Percentiles rank a stretch among this genome's conserved stretches.
Evolutionary conservation across 192 early-diverging fungal genomes (phyloP).

Genomic region (Chytriomyces sp.): DNA sequence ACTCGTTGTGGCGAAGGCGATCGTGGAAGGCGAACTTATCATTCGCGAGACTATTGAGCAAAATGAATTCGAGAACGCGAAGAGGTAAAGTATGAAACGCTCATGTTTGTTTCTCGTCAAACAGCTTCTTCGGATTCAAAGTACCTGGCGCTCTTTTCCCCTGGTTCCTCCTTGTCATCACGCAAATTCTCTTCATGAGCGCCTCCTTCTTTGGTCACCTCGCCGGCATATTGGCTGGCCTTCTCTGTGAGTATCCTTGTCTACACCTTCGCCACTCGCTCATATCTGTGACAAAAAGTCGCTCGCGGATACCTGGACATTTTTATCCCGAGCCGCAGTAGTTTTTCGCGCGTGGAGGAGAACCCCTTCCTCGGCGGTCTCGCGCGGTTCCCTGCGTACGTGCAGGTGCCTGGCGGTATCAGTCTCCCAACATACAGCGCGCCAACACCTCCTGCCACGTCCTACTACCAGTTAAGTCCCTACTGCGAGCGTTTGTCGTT

Average conservation of each 20-base stretch:
- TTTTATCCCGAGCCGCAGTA: neutral
- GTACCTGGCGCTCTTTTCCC: constrained; percentile 19
- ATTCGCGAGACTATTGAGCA: too few relatives aligned
- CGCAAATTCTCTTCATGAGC: constrained; percentile 17
- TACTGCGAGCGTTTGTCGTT: neutral
- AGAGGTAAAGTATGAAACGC: too few relatives aligned
- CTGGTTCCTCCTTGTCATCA: constrained; percentile 21
- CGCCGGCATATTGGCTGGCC: constrained; percentile 11
- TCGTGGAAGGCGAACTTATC: too few relatives aligned
- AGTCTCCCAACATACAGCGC: constrained; percentile 7
- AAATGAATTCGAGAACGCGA: too few relatives aligned
- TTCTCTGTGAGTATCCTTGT: neutral
- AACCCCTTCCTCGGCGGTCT: neutral
- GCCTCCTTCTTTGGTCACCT: constrained; percentile 26
- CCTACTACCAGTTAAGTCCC: constrained; percentile 14
- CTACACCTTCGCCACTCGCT: neutral
- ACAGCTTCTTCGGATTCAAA: constrained; percentile 29
- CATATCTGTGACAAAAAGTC: neutral
- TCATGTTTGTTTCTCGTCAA: too few relatives aligned
- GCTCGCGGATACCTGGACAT: constrained; percentile 9
- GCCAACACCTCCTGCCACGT: neutral
- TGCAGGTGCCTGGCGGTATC: constrained; percentile 14
- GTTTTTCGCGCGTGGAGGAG: constrained; percentile 17
- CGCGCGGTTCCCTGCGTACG: neutral
- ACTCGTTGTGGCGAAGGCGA: too few relatives aligned